These are phyloP conservation scores for Camelina laxa DNA, from an alignment of 345 rosid species.

Conservation along the genomic window DNA sequence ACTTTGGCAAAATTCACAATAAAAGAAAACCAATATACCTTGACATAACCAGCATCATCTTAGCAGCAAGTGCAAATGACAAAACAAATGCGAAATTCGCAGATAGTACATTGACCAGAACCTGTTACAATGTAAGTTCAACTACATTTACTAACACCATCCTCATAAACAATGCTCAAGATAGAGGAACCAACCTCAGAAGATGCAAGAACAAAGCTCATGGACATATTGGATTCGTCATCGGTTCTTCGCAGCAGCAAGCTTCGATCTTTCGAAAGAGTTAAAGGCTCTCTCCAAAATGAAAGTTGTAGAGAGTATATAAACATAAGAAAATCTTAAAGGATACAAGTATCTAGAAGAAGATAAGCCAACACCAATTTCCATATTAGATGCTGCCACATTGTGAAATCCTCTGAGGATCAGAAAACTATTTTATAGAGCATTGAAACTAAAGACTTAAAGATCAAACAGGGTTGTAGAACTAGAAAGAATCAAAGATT, in stretches of 20 bases:
- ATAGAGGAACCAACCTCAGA: conserved; percentile 19
- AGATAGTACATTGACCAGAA: conserved; percentile 58
- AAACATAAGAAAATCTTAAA: conserved; percentile 7
- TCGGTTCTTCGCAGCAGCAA: conserved; percentile 50
- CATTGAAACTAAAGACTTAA: not conserved
- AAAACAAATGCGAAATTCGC: conserved; percentile 64
- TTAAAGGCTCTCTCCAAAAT: conserved; percentile 52
- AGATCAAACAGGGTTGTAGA: not conserved
- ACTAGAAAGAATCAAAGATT: not conserved
- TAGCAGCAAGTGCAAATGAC: conserved; percentile 50
- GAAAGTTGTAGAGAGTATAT: not conserved
- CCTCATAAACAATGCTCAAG: not conserved
- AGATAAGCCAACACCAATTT: conserved; percentile 60
- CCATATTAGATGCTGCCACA: conserved; percentile 73
- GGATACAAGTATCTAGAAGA: conserved; percentile 89
- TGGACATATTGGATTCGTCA: conserved; percentile 51
- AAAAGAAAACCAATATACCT: conserved; percentile 48
- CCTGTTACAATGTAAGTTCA: conserved; percentile 43
- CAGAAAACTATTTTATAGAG: not conserved
- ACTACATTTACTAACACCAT: conserved; percentile 9
- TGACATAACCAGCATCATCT: conserved; percentile 48
- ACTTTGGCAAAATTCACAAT: not conserved
- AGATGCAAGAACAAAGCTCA: conserved; percentile 41
- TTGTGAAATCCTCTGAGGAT: conserved; percentile 29
- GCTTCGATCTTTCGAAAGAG: conserved; percentile 57